A percentile compares a stretch with the other conserved stretches of the same genome.
Conservation (phyloP, 2,329 filamentous ascomycete species). For the Coleophoma eucalyptorum region DNA sequence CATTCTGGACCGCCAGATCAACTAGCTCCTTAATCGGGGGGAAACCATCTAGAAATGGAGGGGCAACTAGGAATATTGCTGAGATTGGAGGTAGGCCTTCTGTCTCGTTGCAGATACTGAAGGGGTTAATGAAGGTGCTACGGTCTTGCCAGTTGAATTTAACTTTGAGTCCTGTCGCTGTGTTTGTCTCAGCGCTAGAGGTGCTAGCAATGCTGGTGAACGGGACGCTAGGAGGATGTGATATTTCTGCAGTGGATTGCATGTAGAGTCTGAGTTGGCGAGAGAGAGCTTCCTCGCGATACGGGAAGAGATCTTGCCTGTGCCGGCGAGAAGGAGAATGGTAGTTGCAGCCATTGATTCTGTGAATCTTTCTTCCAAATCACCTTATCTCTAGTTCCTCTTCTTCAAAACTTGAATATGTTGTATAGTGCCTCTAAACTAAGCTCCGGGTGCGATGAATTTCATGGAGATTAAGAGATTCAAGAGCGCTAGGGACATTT, state of each 20-base stretch:
- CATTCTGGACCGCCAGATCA: slow-evolving; percentile 31
- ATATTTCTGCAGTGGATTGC: slow-evolving; percentile 15
- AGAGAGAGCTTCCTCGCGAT: slow-evolving; percentile 30
- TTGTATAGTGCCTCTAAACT: too few species aligned
- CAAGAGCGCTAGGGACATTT: too few species aligned
- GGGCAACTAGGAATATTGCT: slow-evolving; percentile 12
- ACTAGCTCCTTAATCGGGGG: slow-evolving; percentile 36
- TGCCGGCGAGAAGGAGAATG: slow-evolving; percentile 40
- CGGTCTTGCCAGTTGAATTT: slow-evolving; percentile 42
- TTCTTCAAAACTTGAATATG: too few species aligned
- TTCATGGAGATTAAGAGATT: too few species aligned
- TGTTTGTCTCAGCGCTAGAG: background rate
- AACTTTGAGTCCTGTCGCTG: slow-evolving; percentile 12
- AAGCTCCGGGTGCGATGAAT: too few species aligned
- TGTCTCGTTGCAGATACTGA: slow-evolving; percentile 7
- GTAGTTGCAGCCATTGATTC: background rate
- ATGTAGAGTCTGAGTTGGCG: background rate
- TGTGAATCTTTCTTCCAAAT: background rate
- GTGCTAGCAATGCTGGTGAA: slow-evolving; percentile 11
- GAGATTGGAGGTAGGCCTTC: slow-evolving; percentile 14
- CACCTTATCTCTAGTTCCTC: too few species aligned
- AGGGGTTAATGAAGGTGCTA: slow-evolving; percentile 33
- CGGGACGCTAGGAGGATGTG: slow-evolving; percentile 35
- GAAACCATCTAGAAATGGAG: slow-evolving; percentile 27
- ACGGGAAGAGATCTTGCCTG: slow-evolving; percentile 38